Base-by-base conservation (phyloP, 352 stramenopile genomes). In the Phytopythium mirpurense region DNA sequence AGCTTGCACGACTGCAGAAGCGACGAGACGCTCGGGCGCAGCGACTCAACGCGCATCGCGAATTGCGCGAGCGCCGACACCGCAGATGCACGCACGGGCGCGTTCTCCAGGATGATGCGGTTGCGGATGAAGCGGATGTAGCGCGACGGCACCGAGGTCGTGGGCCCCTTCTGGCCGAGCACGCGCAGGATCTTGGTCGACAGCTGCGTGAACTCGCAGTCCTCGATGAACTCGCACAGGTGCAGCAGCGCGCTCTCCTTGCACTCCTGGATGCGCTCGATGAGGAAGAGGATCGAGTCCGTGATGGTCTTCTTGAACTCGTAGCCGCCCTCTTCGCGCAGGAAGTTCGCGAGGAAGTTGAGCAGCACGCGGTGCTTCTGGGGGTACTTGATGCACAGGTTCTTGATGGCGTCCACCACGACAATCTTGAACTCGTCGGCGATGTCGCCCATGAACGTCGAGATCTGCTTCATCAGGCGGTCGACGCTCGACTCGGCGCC, bases 71-170 rank as follows among this genome's bases (percentile, higher is more conserved):
- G 80, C 21, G 96, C 92, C 19, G 88, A 93, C 45, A 99, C 92
- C 3, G 97, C 97, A 12, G 97, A 97, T 11, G 97, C 97, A 44
- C 97, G 86, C 43, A 99, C 93, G 12, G 89, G 75, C 0, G 96
- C 89, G 67, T 98, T 99, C 69, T 99, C 97, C 24, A 99, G 71
- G 68, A 99, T 99, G 43, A 99, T 86, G 42, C 97, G 93, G 82
- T 99, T 99, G 73, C 98, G 99, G 50, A 99, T 98, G 70, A 99
- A 99, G 49, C 97, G 94, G 63, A 99, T 99, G 91, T 99, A 99
- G 26, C 95, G 83, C 11, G 94, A 92, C 3, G 97, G 96, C n/a
- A 86, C 78, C 5, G 83, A 88, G 0, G 96, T 98, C 36, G 73
- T 94, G 0, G 97, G 96, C 14, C 96, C 97, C 49, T 98, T 81